Base-by-base conservation (phyloP, 2,329 filamentous ascomycete genomes). In the Tricladium varicosporioides region DNA sequence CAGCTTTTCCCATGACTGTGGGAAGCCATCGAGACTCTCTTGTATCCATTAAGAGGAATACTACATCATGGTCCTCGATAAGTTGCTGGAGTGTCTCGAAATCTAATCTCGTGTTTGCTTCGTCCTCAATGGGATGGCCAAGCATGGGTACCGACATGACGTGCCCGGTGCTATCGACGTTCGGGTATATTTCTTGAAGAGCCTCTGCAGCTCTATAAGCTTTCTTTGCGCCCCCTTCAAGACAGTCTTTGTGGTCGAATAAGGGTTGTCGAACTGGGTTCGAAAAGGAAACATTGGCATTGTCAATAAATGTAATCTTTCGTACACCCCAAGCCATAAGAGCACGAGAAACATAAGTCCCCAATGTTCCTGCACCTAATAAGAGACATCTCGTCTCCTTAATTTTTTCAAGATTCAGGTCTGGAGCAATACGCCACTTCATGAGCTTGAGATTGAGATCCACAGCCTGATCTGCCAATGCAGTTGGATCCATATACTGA, bases 21-120 rank as follows among this genome's bases (percentile, higher is more conserved):
- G 94, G 94, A 43, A 99, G 78, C 94, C 94, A 99, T 63, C 94
- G 81, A 48, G 91, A 94, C 74, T 99, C 94, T 60, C 94, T 81
- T 9, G 92, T 96, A 67, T 97, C 93, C 91, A 97, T 96, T 4
- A 99, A 82, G n/a, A 99, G 78, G 71, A 99, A 99, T 22, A 99
- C 86, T 15, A 83, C 92, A 69, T 99, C 94, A 68, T 99, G 94
- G 22, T 87, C 83, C 49, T 91, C 81, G 54, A 99, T 87, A 13
- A 99, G 77, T 49, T 79, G 73, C 67, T 89, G 81, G 3, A 99
- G 76, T 60, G 83, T 85, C 56, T 91, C 85, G 66, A 90, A 96
- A 51, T 97, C 89, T 5, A 74, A 76, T 63, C 85, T 86, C 1
- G 87, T 86, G 70, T 84, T 87, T 1, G 76, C 74, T 68, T 88